A percentile compares a stretch with the other conserved stretches of the same genome.
phyloP scores from a whole-genome alignment of 2,329 filamentous ascomycete genomes.

The Rosellinia necatrix region DNA sequence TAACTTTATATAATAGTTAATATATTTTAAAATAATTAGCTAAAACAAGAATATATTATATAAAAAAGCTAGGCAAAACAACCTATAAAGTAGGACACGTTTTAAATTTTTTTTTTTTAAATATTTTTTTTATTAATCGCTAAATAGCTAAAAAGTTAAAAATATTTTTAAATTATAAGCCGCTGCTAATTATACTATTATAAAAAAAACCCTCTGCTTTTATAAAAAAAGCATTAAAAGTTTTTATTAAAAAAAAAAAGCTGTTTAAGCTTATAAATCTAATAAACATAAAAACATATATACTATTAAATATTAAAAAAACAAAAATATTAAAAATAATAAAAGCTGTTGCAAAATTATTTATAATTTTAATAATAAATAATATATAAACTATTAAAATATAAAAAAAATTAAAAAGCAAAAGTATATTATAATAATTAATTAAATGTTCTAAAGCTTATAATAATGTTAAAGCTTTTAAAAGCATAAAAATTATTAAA shows the following conservation, averaged over 20 bases:
- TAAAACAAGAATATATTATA: slow-evolving; percentile 7
- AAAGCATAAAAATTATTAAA: not conserved
- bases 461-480: not conserved
- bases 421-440: not conserved
- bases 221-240: slow-evolving; percentile 1
- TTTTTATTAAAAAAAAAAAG: slow-evolving; percentile 8
- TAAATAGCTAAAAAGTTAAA: slow-evolving; percentile 2
- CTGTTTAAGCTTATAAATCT: slow-evolving; percentile 13
- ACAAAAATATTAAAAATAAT: not conserved
- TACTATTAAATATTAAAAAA: slow-evolving; percentile 4
- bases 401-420: not conserved
- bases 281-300: not conserved
- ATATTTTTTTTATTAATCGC: slow-evolving; percentile 7
- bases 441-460: not conserved
- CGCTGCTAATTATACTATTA: slow-evolving; percentile 1
- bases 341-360: not conserved
- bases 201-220: not conserved
- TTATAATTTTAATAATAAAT: not conserved
- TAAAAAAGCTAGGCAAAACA: not conserved
- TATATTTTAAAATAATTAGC: not conserved
- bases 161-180: slow-evolving; percentile 8
- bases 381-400: not conserved
- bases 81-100: slow-evolving; percentile 9
- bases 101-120: slow-evolving; percentile 14
- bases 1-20: slow-evolving; percentile 3